A percentile compares a stretch with the other conserved stretches of the same genome.
Conservation (phyloP, 768 basidiomycete genomes). For the Macrolepiota fuliginosa region DNA sequence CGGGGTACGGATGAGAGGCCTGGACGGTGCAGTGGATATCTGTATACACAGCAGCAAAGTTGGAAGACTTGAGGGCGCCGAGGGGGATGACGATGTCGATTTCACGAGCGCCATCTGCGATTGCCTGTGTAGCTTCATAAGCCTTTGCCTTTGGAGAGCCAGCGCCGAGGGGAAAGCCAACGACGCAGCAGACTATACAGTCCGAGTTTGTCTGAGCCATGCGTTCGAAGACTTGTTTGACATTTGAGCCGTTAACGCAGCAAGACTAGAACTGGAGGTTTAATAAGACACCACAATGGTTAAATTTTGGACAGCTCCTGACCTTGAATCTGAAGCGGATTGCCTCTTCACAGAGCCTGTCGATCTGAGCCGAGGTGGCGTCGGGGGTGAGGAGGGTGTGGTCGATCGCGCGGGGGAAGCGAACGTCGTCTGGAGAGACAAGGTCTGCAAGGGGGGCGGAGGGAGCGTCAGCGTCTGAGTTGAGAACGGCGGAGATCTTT, state of each 20-base stretch:
- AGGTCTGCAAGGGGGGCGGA: constrained; percentile 21
- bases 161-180: constrained; percentile 53
- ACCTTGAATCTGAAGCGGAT: constrained; percentile 49
- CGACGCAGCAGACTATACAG: constrained; percentile 42
- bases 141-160: constrained; percentile 40
- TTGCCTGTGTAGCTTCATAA: constrained; percentile 45
- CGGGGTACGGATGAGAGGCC: constrained; percentile 28
- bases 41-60: constrained; percentile 31
- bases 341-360: constrained; percentile 46
- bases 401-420: constrained; percentile 40
- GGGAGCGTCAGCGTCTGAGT: neutral
- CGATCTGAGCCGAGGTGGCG: constrained; percentile 42
- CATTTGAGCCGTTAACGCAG: constrained; percentile 47
- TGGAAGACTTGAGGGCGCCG: constrained; percentile 40
- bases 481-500: constrained; percentile 27
- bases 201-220: constrained; percentile 34
- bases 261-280: constrained; percentile 35
- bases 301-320: neutral
- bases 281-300: neutral
- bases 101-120: constrained; percentile 45
- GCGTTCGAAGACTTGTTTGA: constrained; percentile 37
- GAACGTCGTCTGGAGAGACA: constrained; percentile 23
- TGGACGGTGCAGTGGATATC: constrained; percentile 40
- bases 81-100: constrained; percentile 53
- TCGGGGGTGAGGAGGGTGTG: constrained; percentile 52